These are phyloP conservation scores for Diaporthe ilicicola DNA, from an alignment of 2,329 filamentous ascomycete species.

Conservation along the genomic window DNA sequence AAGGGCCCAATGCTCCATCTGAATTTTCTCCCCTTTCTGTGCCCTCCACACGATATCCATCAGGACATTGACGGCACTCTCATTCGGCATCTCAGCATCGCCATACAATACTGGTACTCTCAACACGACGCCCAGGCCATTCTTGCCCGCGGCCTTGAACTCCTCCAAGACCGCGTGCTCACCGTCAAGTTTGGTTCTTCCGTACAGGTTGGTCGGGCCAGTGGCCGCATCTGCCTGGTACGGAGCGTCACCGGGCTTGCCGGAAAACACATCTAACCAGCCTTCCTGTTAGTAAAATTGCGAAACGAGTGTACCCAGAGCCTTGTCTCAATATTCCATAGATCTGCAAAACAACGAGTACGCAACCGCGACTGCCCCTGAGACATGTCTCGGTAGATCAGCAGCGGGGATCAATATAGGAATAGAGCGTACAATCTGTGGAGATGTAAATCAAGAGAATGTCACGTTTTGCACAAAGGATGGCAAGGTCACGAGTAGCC, in stretches of 20 bases:
- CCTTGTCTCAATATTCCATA: neutral
- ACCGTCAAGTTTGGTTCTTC: slow-evolving; percentile 68
- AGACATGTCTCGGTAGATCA: slow-evolving; percentile 3
- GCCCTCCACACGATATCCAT: slow-evolving; percentile 80
- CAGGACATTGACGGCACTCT: slow-evolving; percentile 85
- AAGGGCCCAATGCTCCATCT: slow-evolving; percentile 87
- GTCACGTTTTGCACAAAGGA: slow-evolving; percentile 67
- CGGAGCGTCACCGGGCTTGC: slow-evolving; percentile 80
- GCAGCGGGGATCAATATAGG: neutral
- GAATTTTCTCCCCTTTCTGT: slow-evolving; percentile 70
- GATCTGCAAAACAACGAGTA: neutral
- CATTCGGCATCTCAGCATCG: slow-evolving; percentile 71
- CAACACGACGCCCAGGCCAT: slow-evolving; percentile 72
- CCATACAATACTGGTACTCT: slow-evolving; percentile 89
- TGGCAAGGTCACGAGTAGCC: slow-evolving; percentile 73
- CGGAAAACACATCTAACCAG: slow-evolving; percentile 71
- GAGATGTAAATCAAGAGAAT: slow-evolving; percentile 80
- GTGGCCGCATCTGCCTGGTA: slow-evolving; percentile 74
- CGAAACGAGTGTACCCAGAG: neutral
- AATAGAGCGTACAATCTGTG: slow-evolving; percentile 65
- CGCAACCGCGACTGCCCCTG: slow-evolving; percentile 1
- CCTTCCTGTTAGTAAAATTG: neutral
- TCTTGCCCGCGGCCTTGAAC: slow-evolving; percentile 56
- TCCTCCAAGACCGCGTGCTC: slow-evolving; percentile 72
- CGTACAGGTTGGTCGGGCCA: slow-evolving; percentile 79